These are phyloP conservation scores for Populus simonii DNA, from an alignment of 345 rosid species.

Conservation along the genomic window DNA sequence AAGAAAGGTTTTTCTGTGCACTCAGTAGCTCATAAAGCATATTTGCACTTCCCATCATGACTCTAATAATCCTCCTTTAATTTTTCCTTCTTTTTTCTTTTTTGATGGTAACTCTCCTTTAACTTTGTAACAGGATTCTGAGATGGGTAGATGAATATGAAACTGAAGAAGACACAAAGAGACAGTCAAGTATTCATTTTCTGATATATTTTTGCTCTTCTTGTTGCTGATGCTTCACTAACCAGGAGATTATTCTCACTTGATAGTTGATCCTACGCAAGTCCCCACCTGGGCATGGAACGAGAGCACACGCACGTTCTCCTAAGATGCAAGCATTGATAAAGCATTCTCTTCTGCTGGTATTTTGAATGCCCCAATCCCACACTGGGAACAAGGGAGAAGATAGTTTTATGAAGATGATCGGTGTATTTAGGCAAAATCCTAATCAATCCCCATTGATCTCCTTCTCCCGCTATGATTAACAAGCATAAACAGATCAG, in stretches of 20 bases:
- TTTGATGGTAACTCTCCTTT: not conserved
- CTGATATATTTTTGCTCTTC: conserved; percentile 25
- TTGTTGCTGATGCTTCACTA: too few relatives aligned
- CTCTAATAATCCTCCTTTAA: not conserved
- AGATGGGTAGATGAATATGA: conserved; percentile 89
- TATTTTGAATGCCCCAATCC: not conserved
- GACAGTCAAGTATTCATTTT: conserved; percentile 48
- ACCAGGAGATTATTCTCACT: too few relatives aligned
- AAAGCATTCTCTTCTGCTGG: not conserved
- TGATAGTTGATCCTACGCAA: not conserved
- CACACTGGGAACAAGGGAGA: not conserved
- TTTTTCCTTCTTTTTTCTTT: not conserved
- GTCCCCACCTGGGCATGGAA: not conserved
- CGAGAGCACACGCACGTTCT: not conserved
- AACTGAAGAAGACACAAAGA: conserved; percentile 45
- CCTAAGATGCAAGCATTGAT: not conserved
- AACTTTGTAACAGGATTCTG: conserved; percentile 34
- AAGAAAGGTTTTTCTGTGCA: conserved; percentile 56
- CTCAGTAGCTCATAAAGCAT: not conserved
- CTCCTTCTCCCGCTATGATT: conserved; percentile 75
- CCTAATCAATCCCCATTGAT: conserved; percentile 71
- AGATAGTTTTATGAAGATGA: not conserved
- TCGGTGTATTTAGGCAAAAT: too few relatives aligned
- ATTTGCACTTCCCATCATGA: not conserved
- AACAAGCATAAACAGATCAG: conserved; percentile 55